phyloP scores from a whole-genome alignment of 2,329 filamentous ascomycete species.

The Monosporascus sp. region DNA sequence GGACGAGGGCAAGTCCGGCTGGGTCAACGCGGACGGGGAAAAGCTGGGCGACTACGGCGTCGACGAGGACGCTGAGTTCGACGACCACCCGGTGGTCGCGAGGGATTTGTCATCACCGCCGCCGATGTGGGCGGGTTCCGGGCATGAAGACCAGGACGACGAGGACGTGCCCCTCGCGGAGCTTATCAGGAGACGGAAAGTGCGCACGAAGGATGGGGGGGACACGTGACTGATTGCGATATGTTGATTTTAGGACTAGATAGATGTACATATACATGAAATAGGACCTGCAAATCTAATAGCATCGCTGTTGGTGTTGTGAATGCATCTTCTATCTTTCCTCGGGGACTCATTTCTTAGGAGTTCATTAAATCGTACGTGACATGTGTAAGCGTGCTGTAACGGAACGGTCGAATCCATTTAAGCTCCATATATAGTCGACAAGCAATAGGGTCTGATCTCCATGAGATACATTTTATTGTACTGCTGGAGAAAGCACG shows the following conservation, averaged over 20 bases:
- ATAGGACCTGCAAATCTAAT: too few species aligned
- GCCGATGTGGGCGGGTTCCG: too few species aligned
- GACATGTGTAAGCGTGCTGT: too few species aligned
- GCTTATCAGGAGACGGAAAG: constrained; percentile 53
- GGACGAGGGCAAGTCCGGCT: constrained; percentile 50
- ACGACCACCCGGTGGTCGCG: constrained; percentile 35
- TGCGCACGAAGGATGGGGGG: constrained; percentile 25
- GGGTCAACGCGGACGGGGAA: constrained; percentile 74
- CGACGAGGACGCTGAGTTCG: constrained; percentile 63
- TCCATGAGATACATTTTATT: too few species aligned
- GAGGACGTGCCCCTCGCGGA: constrained; percentile 66
- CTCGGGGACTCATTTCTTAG: constrained; percentile 4
- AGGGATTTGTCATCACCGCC: constrained; percentile 32
- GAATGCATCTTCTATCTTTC: neutral
- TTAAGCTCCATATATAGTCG: too few species aligned
- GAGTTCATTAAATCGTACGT: too few species aligned
- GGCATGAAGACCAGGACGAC: constrained; percentile 32
- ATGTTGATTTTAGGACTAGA: too few species aligned
- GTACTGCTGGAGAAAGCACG: too few species aligned
- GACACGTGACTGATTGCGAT: constrained; percentile 22
- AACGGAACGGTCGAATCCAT: too few species aligned
- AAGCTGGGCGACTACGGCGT: constrained; percentile 72
- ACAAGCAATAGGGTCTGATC: too few species aligned
- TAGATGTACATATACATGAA: too few species aligned
- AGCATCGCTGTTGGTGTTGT: too few species aligned